A percentile compares a stretch with the other conserved stretches of the same genome.
phyloP scores from a whole-genome alignment of 495 filamentous ascomycete species.

The Jackrogersella multiformis region DNA sequence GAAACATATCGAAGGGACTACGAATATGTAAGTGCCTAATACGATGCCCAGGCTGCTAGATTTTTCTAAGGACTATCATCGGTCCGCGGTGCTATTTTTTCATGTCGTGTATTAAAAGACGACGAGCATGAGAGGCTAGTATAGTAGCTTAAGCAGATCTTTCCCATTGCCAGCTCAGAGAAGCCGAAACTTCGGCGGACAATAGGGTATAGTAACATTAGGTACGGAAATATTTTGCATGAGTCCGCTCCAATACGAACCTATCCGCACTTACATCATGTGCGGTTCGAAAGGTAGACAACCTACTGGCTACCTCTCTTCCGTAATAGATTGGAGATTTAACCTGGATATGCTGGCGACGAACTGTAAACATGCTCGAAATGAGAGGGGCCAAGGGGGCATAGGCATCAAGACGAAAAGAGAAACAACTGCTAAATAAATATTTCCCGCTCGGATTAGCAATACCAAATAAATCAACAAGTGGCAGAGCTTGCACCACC shows the following conservation, averaged over 20 bases:
- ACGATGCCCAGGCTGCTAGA: too few relatives aligned
- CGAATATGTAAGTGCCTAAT: neutral
- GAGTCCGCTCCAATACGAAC: slow-evolving; percentile 6
- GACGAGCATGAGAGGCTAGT: neutral
- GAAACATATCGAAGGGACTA: slow-evolving; percentile 9
- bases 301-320: slow-evolving; percentile 9
- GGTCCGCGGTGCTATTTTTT: neutral
- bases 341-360: slow-evolving; percentile 7
- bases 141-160: slow-evolving; percentile 1
- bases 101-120: neutral
- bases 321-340: slow-evolving; percentile 13
- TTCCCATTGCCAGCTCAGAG: slow-evolving; percentile 3
- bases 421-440: slow-evolving; percentile 25
- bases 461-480: slow-evolving; percentile 11
- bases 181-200: neutral
- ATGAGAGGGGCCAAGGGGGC: slow-evolving; percentile 29
- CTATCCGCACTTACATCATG: slow-evolving; percentile 6
- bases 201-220: slow-evolving; percentile 2
- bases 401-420: slow-evolving; percentile 11
- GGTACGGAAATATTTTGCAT: slow-evolving; percentile 16
- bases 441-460: slow-evolving; percentile 3
- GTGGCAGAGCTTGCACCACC: slow-evolving; percentile 8
- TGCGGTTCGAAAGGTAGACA: slow-evolving; percentile 7
- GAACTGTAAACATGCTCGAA: slow-evolving; percentile 20
- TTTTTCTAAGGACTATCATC: neutral